Evolutionary conservation across 2,329 filamentous ascomycete genomes (phyloP), one percentile per base, ranked within the genome.

Genomic region (Aspergillus ibericus): DNA sequence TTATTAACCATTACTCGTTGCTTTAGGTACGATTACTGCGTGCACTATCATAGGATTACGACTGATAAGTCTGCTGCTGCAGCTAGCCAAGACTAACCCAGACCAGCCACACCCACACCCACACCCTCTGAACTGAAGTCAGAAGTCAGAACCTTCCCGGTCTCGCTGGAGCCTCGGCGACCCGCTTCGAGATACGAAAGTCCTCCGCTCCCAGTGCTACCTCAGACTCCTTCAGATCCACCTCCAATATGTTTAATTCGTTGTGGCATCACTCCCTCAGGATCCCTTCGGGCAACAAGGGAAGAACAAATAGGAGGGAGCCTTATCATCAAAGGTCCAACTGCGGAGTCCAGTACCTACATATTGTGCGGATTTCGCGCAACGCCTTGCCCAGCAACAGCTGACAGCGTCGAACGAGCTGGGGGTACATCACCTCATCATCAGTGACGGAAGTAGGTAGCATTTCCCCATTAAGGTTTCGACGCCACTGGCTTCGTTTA

Each of bases 1-100:
- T 53, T 53, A 53, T 53, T 53, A 40, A 53, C 36, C n/a, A 20
- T 53, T 53, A 53, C 51, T 53, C 27, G 29, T 53, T 27, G 51
- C 51, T 44, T 53, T 36, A 42, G 35, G 13, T 25, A 40, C 20
- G 38, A 42, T 42, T 42, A 42, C 20, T 42, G 20, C 38, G n/a
- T 42, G 18, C 38, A 42, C 29, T 32, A 32, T 32, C 29, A 32
- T 32, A 8, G 7, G 29, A 32, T 36, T 50, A 36, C 18, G 12
- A 36, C 35, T 50, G 48, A 50, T 50, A 50, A 50, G 48, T 50
- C 16, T 35, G 32, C 48, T 20, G 27, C 18, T 13, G 27, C 29
- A 16, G 32, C 22, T 25, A 25, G 22, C 22, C 22, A 3, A 5
- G n/a, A 12, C 29, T 29, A n/a, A 50, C 29, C 32, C 47, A 50